Percentiles rank a stretch among this genome's conserved stretches.
These are phyloP conservation scores for Geotrichum phurueaensis DNA, from an alignment of 1,139 yeast genomes.

Conservation along the genomic window DNA sequence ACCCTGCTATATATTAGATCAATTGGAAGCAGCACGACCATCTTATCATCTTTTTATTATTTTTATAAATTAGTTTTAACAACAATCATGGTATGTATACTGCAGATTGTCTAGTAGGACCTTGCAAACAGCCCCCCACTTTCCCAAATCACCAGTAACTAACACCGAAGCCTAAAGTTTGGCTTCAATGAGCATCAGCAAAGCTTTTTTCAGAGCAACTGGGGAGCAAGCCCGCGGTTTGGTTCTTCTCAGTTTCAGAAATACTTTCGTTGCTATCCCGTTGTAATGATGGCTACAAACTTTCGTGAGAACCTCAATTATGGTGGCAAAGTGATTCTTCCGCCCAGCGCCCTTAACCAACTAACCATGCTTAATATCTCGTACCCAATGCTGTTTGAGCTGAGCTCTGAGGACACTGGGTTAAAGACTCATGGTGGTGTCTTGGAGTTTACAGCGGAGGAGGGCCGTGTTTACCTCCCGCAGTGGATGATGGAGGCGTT, in stretches of 20 bases:
- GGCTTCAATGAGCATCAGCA: slow-evolving; percentile 4
- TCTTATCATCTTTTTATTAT: background rate
- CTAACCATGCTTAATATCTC: slow-evolving; percentile 82
- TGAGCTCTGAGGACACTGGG: slow-evolving; percentile 59
- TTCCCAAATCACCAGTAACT: background rate
- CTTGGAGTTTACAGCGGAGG: slow-evolving; percentile 92
- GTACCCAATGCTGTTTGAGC: slow-evolving; percentile 91
- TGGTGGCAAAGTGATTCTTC: slow-evolving; percentile 95
- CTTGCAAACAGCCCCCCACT: background rate
- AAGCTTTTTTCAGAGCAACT: slow-evolving; percentile 2
- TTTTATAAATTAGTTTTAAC: background rate
- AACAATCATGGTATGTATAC: background rate
- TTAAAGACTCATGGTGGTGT: slow-evolving; percentile 83
- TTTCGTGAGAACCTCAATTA: slow-evolving; percentile 75
- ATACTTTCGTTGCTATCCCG: slow-evolving; percentile 86
- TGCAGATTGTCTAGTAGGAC: background rate
- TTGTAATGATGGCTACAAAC: slow-evolving; percentile 82
- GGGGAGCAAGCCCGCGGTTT: slow-evolving; percentile 3
- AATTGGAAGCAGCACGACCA: background rate
- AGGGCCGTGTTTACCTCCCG: slow-evolving; percentile 90
- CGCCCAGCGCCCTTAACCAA: slow-evolving; percentile 86
- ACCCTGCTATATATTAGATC: background rate
- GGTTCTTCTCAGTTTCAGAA: slow-evolving; percentile 50
- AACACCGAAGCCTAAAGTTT: background rate
- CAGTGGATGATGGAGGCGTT: slow-evolving; percentile 94